Evolutionary conservation across 176 grass and related monocot genomes (phyloP).

Genomic region (Oryza glumipatula): DNA sequence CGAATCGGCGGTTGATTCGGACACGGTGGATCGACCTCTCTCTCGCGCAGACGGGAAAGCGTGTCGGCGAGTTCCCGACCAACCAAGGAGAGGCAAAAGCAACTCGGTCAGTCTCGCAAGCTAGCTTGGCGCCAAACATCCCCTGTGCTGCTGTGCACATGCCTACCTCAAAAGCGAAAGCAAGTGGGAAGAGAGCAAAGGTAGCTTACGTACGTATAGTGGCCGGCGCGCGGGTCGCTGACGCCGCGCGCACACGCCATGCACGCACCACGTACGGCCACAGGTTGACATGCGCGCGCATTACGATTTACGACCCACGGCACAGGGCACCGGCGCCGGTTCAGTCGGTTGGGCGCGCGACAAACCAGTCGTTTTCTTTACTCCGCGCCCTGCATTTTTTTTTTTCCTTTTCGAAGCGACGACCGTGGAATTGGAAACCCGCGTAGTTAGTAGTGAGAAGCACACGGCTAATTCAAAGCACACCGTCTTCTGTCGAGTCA

Average conservation of each 20-base stretch:
- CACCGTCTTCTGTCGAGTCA: neutral
- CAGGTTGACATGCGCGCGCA: neutral
- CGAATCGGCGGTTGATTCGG: neutral
- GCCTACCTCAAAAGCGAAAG: neutral
- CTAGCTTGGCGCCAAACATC: conserved; percentile 12
- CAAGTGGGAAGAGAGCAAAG: neutral
- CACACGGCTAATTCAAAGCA: neutral
- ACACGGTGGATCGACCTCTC: too few relatives aligned
- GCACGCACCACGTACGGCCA: neutral
- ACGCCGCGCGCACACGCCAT: neutral
- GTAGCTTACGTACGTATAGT: neutral
- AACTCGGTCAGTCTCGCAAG: neutral
- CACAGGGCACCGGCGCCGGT: conserved; percentile 8
- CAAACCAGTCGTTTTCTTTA: conserved; percentile 21
- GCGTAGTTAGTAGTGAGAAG: neutral
- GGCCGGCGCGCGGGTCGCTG: neutral
- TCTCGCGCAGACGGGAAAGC: neutral
- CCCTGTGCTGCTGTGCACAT: neutral
- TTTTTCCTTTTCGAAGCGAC: neutral
- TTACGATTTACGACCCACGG: neutral
- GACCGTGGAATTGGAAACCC: conserved; percentile 11
- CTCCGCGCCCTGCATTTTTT: too few relatives aligned
- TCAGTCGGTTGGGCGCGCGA: too few relatives aligned
- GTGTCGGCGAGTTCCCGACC: conserved; percentile 30
- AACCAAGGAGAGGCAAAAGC: neutral